Conservation (phyloP, 2,329 filamentous ascomycete genomes). For the Epichloe scottii region DNA sequence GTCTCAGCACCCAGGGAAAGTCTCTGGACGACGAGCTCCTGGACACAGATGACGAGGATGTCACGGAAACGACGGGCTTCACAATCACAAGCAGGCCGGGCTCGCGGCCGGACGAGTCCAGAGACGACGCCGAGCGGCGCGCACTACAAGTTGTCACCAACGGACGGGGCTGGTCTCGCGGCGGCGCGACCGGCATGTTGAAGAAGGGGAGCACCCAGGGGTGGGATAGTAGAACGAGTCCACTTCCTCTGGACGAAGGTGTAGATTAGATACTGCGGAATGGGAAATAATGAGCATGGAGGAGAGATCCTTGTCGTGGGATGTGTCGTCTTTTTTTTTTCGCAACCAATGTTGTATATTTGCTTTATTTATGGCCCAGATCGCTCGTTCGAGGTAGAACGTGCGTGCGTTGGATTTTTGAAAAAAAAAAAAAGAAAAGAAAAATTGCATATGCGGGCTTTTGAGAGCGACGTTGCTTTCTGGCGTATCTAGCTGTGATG, state of each 20-base stretch:
- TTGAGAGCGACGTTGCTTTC: no score
- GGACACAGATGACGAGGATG: conserved; percentile 26
- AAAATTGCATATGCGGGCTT: no score
- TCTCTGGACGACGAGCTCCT: conserved; percentile 30
- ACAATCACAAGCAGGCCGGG: conserved; percentile 7
- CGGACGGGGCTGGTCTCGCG: conserved; percentile 24
- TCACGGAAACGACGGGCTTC: conserved; percentile 4
- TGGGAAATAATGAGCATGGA: no score
- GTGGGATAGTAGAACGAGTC: conserved; percentile 4
- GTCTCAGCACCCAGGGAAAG: conserved; percentile 33
- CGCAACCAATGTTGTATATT: neutral
- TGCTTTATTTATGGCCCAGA: no score
- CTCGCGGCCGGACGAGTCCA: conserved; percentile 13
- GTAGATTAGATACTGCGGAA: conserved; percentile 17
- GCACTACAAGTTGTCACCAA: conserved; percentile 31
- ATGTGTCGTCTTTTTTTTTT: neutral
- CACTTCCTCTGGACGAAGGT: conserved; percentile 16
- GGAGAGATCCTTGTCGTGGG: neutral
- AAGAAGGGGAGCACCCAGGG: conserved; percentile 21
- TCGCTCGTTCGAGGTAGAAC: no score
- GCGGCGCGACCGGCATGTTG: conserved; percentile 31
- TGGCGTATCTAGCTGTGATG: no score
- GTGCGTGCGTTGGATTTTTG: no score
- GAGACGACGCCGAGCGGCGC: conserved; percentile 28
- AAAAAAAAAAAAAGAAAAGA: no score